Evolutionary conservation across 2,329 filamentous ascomycete species (phyloP).

Genomic region (Aspergillus intermedius): DNA sequence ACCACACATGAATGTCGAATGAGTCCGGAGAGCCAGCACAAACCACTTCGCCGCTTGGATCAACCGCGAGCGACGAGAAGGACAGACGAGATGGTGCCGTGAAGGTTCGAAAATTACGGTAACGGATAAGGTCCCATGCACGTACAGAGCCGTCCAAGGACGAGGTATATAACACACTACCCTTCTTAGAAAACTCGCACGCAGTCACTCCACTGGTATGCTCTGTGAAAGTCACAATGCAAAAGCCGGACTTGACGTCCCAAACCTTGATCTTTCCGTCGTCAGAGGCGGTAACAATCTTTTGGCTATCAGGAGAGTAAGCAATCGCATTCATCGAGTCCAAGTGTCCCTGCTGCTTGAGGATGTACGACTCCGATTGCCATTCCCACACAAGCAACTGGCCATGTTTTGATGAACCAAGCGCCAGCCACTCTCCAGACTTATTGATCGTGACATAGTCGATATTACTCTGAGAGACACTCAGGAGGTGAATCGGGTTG

Average conservation of each 20-base stretch:
- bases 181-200: conserved; percentile 90
- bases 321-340: conserved; percentile 90
- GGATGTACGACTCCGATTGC: conserved; percentile 97
- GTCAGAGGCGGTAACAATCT: conserved; percentile 87
- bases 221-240: conserved; percentile 95
- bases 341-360: conserved; percentile 97
- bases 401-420: conserved; percentile 89
- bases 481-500: conserved; percentile 81
- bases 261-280: conserved; percentile 98
- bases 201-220: conserved; percentile 88
- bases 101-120: conserved; percentile 95
- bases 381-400: conserved; percentile 99
- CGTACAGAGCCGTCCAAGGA: conserved; percentile 90
- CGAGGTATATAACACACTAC: conserved; percentile 91
- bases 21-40: conserved; percentile 93
- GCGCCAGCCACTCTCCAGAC: conserved; percentile 92
- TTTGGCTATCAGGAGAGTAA: conserved; percentile 89
- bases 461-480: conserved; percentile 94
- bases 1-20: conserved; percentile 98
- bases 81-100: conserved; percentile 86
- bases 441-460: conserved; percentile 92
- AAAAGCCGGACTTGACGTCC: conserved; percentile 95
- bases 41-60: conserved; percentile 92
- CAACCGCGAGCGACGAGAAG: conserved; percentile 92
- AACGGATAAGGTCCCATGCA: conserved; percentile 93